Percentiles rank a stretch among this genome's conserved stretches.
These are phyloP conservation scores for Adansonia rubrostipa DNA, from an alignment of 441 rosid genomes.

Conservation along the genomic window DNA sequence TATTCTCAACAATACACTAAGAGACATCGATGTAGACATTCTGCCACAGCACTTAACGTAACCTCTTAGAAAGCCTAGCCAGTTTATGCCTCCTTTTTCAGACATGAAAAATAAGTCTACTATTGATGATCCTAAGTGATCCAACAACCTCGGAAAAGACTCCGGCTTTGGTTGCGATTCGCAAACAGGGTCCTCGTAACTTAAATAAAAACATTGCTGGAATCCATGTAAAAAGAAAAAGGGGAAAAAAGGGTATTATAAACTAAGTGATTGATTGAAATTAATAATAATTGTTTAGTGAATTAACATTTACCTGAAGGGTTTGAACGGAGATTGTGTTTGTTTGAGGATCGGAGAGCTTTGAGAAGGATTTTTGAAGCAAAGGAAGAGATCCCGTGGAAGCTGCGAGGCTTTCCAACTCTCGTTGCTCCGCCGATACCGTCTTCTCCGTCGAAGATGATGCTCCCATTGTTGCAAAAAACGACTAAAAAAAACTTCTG, in stretches of 20 bases:
- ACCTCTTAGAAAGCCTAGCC: constrained; percentile 79
- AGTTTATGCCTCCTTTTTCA: constrained; percentile 57
- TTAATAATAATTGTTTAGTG: neutral
- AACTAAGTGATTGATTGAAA: constrained; percentile 8
- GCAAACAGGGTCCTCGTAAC: constrained; percentile 41
- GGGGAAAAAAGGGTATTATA: neutral
- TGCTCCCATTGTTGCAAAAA: constrained; percentile 59
- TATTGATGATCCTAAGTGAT: constrained; percentile 60
- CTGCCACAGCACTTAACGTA: constrained; percentile 82
- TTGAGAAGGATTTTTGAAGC: constrained; percentile 66
- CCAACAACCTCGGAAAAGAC: constrained; percentile 54
- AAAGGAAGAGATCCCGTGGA: constrained; percentile 73
- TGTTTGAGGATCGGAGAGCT: constrained; percentile 63
- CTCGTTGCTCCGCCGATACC: constrained; percentile 45
- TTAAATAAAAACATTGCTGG: constrained; percentile 68
- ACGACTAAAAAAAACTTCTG: neutral
- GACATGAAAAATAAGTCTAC: constrained; percentile 63
- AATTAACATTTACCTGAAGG: constrained; percentile 53
- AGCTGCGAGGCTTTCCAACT: constrained; percentile 76
- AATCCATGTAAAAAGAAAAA: neutral
- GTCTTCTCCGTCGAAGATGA: constrained; percentile 57
- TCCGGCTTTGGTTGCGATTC: constrained; percentile 50
- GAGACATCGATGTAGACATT: constrained; percentile 61
- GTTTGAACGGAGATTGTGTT: constrained; percentile 53
- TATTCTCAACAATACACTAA: constrained; percentile 63